Conservation (phyloP, 2,329 filamentous ascomycete species). For the Aspergillus piperis region DNA sequence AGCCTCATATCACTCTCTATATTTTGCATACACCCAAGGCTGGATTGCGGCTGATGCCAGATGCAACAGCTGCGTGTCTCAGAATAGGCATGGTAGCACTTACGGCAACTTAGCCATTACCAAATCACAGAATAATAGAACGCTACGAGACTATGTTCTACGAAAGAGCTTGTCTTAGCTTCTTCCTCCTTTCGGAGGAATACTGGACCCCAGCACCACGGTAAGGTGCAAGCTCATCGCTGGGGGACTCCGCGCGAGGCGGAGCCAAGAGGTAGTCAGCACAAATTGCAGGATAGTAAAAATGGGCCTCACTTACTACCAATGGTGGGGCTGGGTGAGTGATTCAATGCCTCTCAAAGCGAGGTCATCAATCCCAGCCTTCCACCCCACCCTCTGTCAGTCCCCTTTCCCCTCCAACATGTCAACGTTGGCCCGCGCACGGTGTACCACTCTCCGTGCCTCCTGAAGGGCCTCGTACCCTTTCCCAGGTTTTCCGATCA, state of each 20-base stretch:
- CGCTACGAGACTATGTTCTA: too few relatives aligned
- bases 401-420: background rate
- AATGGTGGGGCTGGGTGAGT: background rate
- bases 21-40: too few relatives aligned
- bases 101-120: too few relatives aligned
- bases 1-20: too few relatives aligned
- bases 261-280: too few relatives aligned
- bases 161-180: background rate
- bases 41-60: too few relatives aligned
- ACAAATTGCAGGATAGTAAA: too few relatives aligned
- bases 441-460: background rate
- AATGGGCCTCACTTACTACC: too few relatives aligned
- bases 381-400: background rate
- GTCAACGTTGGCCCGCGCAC: background rate
- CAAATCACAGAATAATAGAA: too few relatives aligned
- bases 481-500: background rate
- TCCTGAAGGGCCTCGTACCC: background rate
- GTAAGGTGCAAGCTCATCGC: constrained; percentile 1
- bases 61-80: too few relatives aligned
- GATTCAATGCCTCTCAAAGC: background rate
- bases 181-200: background rate
- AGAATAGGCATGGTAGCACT: too few relatives aligned
- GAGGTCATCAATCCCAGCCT: background rate
- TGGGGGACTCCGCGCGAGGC: background rate
- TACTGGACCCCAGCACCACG: constrained; percentile 2